phyloP scores from a whole-genome alignment of 495 filamentous ascomycete genomes.

The Penicillium riverlandense region DNA sequence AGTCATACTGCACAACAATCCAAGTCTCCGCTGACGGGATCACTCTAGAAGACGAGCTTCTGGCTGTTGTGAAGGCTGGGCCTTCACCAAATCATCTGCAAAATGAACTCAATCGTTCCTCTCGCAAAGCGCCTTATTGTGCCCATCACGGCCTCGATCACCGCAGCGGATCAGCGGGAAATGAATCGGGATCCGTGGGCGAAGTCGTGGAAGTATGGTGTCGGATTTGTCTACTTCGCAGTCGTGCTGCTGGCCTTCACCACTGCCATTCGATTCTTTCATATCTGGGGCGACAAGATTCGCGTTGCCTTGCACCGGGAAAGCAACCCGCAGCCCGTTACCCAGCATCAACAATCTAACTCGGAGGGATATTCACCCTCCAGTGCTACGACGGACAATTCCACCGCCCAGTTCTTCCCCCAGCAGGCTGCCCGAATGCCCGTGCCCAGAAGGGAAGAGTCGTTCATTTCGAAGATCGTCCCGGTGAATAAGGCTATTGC shows the following conservation, averaged over 20 bases:
- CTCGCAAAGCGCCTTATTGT: slow-evolving; percentile 71
- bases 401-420: slow-evolving; percentile 67
- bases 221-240: slow-evolving; percentile 82
- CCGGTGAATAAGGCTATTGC: slow-evolving; percentile 70
- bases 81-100: slow-evolving; percentile 2
- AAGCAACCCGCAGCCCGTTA: slow-evolving; percentile 48
- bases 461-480: slow-evolving; percentile 59
- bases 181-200: slow-evolving; percentile 72
- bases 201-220: slow-evolving; percentile 76
- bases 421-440: slow-evolving; percentile 35
- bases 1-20: no score
- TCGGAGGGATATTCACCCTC: slow-evolving; percentile 60
- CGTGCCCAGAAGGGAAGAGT: slow-evolving; percentile 49
- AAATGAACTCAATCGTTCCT: slow-evolving; percentile 14
- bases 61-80: neutral
- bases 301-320: slow-evolving; percentile 77
- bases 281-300: slow-evolving; percentile 83
- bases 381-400: slow-evolving; percentile 59
- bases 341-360: slow-evolving; percentile 26
- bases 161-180: slow-evolving; percentile 63
- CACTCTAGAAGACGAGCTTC: no score
- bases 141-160: slow-evolving; percentile 60
- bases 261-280: slow-evolving; percentile 61
- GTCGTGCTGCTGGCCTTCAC: slow-evolving; percentile 61
- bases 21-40: no score